Evolutionary conservation across 2,329 filamentous ascomycete genomes (phyloP), one percentile per base, ranked within the genome.

Genomic region (Chrysoporthe deuterocubensis): DNA sequence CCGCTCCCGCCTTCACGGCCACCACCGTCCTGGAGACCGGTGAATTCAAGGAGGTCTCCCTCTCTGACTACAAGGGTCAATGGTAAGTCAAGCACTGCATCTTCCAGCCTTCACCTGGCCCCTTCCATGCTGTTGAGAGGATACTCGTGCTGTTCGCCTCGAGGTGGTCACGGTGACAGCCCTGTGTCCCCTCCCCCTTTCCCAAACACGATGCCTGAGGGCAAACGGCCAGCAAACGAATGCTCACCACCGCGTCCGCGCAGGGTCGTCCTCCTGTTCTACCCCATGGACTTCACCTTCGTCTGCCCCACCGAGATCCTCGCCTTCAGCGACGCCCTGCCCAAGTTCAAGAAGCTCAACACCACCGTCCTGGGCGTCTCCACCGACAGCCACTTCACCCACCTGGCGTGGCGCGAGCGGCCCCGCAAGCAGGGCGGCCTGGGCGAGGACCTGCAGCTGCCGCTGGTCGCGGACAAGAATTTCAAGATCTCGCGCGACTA

Each of bases 231-330:
- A 40, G 37, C 14, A 42, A 56, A 14, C 6, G 52, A n/a, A 40
- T 66, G 62, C 67, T 62, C 34, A 64, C 42, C 68, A 64, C 42
- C 21, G 26, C 14, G 26, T 11, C n/a, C 40, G 40, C n/a, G n/a
- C 37, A 82, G 88, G 88, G 84, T 90, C 68, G 81, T 90, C 73
- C 86, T 90, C 44, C 84, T 87, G 71, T 90, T 90, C 82, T 87
- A 90, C 77, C 88, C 88, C 67, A 87, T 89, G 80, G 88, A 89
- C 74, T 90, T 88, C 83, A 89, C 87, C 72, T 90, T 90, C 72
- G 87, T 90, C 75, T 90, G 88, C 81, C 86, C 87, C 40, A 88
- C 86, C 75, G 86, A 90, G 78, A 89, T 90, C 78, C 84, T 88
- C 74, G 87, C 88, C 74, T 90, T 86, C 80, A 87, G 85, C 77